Conservation (phyloP, 352 stramenopile genomes). For the Plasmopara muralis region DNA sequence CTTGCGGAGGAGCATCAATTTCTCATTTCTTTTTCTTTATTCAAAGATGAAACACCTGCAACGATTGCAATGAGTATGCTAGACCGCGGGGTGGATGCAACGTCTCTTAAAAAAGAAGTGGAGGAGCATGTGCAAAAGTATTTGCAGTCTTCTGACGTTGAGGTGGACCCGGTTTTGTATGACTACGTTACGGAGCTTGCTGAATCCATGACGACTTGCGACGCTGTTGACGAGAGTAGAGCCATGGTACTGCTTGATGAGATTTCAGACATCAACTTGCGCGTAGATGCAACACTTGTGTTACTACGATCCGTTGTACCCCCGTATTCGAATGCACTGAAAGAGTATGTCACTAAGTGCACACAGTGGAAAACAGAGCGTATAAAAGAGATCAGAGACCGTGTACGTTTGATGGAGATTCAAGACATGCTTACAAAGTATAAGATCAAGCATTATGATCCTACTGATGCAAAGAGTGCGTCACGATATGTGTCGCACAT, state of each 20-base stretch:
- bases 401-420: constrained; percentile 66
- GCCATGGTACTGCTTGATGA: constrained; percentile 28
- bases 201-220: constrained; percentile 25
- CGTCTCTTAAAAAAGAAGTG: constrained; percentile 31
- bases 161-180: constrained; percentile 35
- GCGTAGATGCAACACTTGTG: constrained; percentile 26
- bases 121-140: constrained; percentile 41
- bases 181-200: constrained; percentile 41
- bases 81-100: constrained; percentile 36
- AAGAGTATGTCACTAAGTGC: constrained; percentile 33
- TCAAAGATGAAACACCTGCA: constrained; percentile 46
- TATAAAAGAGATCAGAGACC: constrained; percentile 50
- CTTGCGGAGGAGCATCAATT: constrained; percentile 43
- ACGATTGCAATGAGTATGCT: constrained; percentile 76
- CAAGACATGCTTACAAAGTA: constrained; percentile 69
- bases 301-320: constrained; percentile 38
- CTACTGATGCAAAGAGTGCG: constrained; percentile 41
- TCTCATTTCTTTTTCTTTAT: constrained; percentile 48
- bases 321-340: constrained; percentile 50
- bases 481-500: constrained; percentile 52
- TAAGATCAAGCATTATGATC: constrained; percentile 45
- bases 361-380: constrained; percentile 37
- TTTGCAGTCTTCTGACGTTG: constrained; percentile 32
- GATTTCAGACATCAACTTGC: constrained; percentile 24
- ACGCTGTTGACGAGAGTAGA: constrained; percentile 23